Conservation (phyloP, 495 filamentous ascomycete species). For the Durotheca rogersii region DNA sequence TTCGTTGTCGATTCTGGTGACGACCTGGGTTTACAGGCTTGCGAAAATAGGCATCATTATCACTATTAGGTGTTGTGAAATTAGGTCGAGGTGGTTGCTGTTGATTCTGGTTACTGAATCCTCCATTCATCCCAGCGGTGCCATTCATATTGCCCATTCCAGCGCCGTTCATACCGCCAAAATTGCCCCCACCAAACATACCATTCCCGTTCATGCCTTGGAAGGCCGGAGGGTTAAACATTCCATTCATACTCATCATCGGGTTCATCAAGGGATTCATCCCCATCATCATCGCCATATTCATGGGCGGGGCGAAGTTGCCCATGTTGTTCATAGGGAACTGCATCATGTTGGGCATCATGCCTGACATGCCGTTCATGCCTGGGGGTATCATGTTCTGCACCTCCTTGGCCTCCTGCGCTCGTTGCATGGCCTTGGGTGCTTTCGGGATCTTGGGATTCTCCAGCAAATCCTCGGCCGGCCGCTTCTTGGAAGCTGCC, state of each 20-base stretch:
- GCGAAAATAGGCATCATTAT: conserved; percentile 91
- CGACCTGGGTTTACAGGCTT: conserved; percentile 95
- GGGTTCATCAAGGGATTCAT: conserved; percentile 59
- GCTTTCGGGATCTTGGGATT: conserved; percentile 65
- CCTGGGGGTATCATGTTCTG: conserved; percentile 39
- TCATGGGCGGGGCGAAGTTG: conserved; percentile 43
- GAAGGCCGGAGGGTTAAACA: conserved; percentile 58
- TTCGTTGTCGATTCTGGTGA: conserved; percentile 74
- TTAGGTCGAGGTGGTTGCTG: conserved; percentile 56
- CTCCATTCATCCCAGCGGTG: conserved; percentile 33
- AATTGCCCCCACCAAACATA: conserved; percentile 35
- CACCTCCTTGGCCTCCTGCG: conserved; percentile 40
- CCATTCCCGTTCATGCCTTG: conserved; percentile 54
- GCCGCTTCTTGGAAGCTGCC: conserved; percentile 67
- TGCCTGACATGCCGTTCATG: conserved; percentile 46
- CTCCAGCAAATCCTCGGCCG: conserved; percentile 70
- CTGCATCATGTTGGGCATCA: conserved; percentile 47
- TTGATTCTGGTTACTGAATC: conserved; percentile 43
- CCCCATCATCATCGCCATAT: conserved; percentile 44
- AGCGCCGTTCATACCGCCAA: conserved; percentile 50
- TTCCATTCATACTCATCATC: conserved; percentile 44
- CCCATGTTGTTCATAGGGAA: conserved; percentile 43
- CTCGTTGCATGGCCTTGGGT: conserved; percentile 59
- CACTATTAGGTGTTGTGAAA: conserved; percentile 66
- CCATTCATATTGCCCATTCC: conserved; percentile 37